Evolutionary conservation across 345 rosid species (phyloP).

Genomic region (Pistacia vera): DNA sequence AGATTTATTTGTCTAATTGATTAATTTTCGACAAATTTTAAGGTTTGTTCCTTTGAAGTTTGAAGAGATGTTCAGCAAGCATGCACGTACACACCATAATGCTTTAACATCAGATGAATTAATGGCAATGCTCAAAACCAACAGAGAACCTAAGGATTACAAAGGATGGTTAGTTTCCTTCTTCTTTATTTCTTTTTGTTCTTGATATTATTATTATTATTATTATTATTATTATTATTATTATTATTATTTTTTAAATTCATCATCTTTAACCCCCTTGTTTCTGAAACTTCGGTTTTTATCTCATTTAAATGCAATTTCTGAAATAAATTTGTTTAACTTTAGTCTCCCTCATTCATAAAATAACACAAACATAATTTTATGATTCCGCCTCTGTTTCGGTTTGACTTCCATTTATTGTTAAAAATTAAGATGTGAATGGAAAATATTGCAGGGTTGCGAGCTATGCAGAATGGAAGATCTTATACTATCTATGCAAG

Average conservation of each 20-base stretch:
- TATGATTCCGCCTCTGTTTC: no score
- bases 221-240: no score
- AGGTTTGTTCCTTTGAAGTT: conserved; percentile 75
- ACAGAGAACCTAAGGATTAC: conserved; percentile 59
- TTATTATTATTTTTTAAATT: not conserved
- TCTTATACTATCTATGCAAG: conserved; percentile 55
- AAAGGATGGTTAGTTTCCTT: conserved; percentile 51
- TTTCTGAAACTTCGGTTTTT: no score
- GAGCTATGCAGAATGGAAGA: conserved; percentile 72
- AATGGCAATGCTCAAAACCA: conserved; percentile 45
- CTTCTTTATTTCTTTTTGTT: not conserved
- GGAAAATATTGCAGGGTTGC: conserved; percentile 48
- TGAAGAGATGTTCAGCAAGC: conserved; percentile 69
- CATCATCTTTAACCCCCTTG: no score
- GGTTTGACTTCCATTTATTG: no score
- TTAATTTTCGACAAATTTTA: not conserved
- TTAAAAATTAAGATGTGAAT: not conserved
- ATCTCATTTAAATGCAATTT: no score
- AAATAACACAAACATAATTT: no score
- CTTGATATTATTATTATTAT: not conserved
- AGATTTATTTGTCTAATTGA: not conserved
- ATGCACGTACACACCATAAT: conserved; percentile 41
- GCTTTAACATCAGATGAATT: conserved; percentile 60
- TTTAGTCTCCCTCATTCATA: no score
- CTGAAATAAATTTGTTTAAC: no score